Evolutionary conservation across 108 stramenopile species (phyloP).

Genomic region (Chaetoceros muelleri): DNA sequence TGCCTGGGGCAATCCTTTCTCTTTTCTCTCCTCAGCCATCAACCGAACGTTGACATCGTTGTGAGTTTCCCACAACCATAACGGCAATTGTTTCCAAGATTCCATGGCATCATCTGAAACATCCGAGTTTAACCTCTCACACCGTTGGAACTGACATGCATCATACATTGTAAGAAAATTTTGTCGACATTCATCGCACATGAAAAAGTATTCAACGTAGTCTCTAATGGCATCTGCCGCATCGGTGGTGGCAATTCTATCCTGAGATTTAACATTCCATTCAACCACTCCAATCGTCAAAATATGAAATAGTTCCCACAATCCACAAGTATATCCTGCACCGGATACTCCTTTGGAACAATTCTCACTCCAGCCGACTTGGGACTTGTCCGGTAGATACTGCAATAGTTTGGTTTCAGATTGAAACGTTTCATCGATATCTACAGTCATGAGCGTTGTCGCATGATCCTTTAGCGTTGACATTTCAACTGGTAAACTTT

Average conservation of each 20-base stretch:
- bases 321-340: conserved; percentile 73
- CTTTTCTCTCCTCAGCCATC: conserved; percentile 24
- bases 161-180: conserved; percentile 67
- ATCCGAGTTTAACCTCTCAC: conserved; percentile 35
- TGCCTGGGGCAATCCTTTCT: conserved; percentile 1
- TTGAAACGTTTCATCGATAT: conserved; percentile 30
- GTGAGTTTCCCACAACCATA: conserved; percentile 73
- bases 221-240: conserved; percentile 17
- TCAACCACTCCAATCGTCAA: conserved; percentile 67
- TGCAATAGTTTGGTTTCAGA: conserved; percentile 25
- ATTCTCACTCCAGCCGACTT: conserved; percentile 20
- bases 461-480: conserved; percentile 29
- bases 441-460: conserved; percentile 20
- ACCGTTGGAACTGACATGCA: conserved; percentile 53
- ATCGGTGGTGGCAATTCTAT: conserved; percentile 26
- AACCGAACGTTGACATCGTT: conserved; percentile 74
- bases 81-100: conserved; percentile 50
- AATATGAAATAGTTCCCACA: conserved; percentile 81
- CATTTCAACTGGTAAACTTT: conserved; percentile 49
- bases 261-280: conserved; percentile 31
- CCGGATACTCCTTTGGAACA: conserved; percentile 26
- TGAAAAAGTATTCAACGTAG: conserved; percentile 71
- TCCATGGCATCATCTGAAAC: conserved; percentile 13
- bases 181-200: conserved; percentile 65
- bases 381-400: conserved; percentile 20